Percentiles rank a stretch among this genome's conserved stretches.
phyloP scores from a whole-genome alignment of 2,329 filamentous ascomycete species.

The Colletotrichum sp. region DNA sequence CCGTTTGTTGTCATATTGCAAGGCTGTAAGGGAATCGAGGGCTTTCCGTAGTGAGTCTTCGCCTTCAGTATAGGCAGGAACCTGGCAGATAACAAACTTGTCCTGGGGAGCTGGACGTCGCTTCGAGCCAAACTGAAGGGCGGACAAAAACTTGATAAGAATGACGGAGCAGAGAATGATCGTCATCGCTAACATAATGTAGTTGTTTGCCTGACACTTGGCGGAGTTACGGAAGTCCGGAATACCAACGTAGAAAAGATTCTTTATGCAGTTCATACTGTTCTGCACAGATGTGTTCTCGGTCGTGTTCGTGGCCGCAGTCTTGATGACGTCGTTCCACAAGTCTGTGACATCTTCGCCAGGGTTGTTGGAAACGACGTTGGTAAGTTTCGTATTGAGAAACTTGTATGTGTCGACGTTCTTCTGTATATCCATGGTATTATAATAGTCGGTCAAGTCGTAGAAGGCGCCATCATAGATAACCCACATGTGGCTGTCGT shows the following conservation, averaged over 20 bases:
- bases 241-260: slow-evolving; percentile 82
- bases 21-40: slow-evolving; percentile 89
- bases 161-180: slow-evolving; percentile 83
- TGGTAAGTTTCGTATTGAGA: slow-evolving; percentile 70
- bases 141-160: slow-evolving; percentile 86
- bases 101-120: slow-evolving; percentile 88
- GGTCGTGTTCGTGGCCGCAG: slow-evolving; percentile 56
- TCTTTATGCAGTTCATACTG: slow-evolving; percentile 80
- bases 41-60: slow-evolving; percentile 94
- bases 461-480: slow-evolving; percentile 79
- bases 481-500: slow-evolving; percentile 77
- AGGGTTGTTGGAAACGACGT: slow-evolving; percentile 74
- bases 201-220: slow-evolving; percentile 87
- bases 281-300: slow-evolving; percentile 58
- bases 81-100: slow-evolving; percentile 98
- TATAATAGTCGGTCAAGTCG: slow-evolving; percentile 91
- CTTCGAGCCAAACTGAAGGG: slow-evolving; percentile 92
- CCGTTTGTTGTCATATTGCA: slow-evolving; percentile 97
- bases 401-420: slow-evolving; percentile 68
- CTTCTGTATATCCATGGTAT: slow-evolving; percentile 68
- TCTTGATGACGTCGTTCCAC: slow-evolving; percentile 61
- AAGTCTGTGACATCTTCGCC: slow-evolving; percentile 77
- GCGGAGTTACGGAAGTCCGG: slow-evolving; percentile 82
- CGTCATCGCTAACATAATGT: slow-evolving; percentile 86
- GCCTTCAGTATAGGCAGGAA: slow-evolving; percentile 96